phyloP scores from a whole-genome alignment of 495 filamentous ascomycete genomes.

The Penicillium pulvis region DNA sequence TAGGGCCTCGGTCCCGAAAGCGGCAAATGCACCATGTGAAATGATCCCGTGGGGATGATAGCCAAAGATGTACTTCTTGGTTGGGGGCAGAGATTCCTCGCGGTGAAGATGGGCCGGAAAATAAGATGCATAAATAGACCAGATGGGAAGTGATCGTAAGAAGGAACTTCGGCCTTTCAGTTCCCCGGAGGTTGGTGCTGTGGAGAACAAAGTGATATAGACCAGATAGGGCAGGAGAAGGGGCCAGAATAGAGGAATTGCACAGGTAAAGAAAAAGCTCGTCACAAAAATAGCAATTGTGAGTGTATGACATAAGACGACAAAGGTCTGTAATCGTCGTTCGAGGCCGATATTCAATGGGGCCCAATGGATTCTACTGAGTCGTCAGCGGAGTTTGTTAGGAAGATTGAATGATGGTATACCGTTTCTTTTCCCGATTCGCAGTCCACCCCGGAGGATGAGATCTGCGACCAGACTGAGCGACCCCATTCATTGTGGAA shows the following conservation, averaged over 20 bases:
- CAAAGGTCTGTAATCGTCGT: slow-evolving; percentile 82
- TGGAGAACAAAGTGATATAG: slow-evolving; percentile 76
- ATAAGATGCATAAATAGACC: slow-evolving; percentile 89
- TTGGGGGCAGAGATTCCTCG: slow-evolving; percentile 70
- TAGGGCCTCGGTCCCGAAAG: slow-evolving; percentile 87
- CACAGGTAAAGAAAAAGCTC: slow-evolving; percentile 88
- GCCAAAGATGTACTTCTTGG: slow-evolving; percentile 95
- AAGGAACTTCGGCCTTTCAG: slow-evolving; percentile 72
- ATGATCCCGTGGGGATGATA: slow-evolving; percentile 99
- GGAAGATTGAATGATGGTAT: background rate
- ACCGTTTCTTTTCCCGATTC: slow-evolving; percentile 22
- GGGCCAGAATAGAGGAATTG: slow-evolving; percentile 90
- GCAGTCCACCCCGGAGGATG: background rate
- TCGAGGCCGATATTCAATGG: slow-evolving; percentile 84
- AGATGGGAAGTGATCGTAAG: slow-evolving; percentile 72
- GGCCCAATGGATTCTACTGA: slow-evolving; percentile 72
- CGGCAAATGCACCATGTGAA: slow-evolving; percentile 89
- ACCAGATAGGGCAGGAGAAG: slow-evolving; percentile 88
- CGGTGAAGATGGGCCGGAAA: slow-evolving; percentile 89
- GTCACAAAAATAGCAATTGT: slow-evolving; percentile 73
- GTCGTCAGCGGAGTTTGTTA: slow-evolving; percentile 2
- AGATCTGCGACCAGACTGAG: slow-evolving; percentile 5
- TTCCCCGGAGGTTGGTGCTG: slow-evolving; percentile 69
- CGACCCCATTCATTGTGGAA: slow-evolving; percentile 23
- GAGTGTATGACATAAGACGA: slow-evolving; percentile 84